These are phyloP conservation scores for Colletotrichum phormii DNA, from an alignment of 2,329 filamentous ascomycete species.

Conservation along the genomic window DNA sequence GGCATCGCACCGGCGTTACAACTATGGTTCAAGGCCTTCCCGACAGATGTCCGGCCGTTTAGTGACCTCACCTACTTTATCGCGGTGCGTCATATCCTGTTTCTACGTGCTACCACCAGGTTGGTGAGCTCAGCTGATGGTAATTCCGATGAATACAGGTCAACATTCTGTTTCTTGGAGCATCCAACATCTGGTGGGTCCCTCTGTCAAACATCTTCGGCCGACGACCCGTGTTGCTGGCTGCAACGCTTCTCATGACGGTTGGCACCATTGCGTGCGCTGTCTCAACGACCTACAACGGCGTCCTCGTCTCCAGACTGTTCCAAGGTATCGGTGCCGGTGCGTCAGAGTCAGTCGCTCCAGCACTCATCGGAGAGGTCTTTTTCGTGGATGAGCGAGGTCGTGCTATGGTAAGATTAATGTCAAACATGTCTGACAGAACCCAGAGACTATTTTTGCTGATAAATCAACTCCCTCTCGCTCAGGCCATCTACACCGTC, in stretches of 20 bases:
- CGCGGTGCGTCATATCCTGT: conserved; percentile 40
- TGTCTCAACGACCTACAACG: conserved; percentile 39
- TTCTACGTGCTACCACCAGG: background rate
- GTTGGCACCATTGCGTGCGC: conserved; percentile 44
- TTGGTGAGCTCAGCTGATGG: background rate
- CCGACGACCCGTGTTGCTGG: conserved; percentile 45
- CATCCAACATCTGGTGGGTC: conserved; percentile 50
- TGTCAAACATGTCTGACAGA: background rate
- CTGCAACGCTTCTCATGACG: conserved; percentile 43
- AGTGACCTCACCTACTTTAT: conserved; percentile 46
- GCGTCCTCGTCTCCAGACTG: conserved; percentile 44
- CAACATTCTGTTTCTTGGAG: conserved; percentile 48
- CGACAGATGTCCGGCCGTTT: conserved; percentile 39
- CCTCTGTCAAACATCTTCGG: conserved; percentile 51
- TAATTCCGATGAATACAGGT: conserved; percentile 39
- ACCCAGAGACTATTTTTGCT: background rate
- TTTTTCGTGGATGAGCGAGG: conserved; percentile 51
- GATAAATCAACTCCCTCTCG: background rate
- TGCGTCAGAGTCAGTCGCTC: conserved; percentile 48
- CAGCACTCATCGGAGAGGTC: conserved; percentile 49
- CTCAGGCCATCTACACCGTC: conserved; percentile 46
- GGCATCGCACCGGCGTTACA: conserved; percentile 47
- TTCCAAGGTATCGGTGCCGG: conserved; percentile 49
- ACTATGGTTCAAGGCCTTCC: conserved; percentile 46
- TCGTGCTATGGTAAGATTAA: conserved; percentile 44